Percentiles rank a stretch among this genome's conserved stretches.
These are phyloP conservation scores for Vitis hybrid DNA, from an alignment of 177 flowering plant species.

Conservation along the genomic window DNA sequence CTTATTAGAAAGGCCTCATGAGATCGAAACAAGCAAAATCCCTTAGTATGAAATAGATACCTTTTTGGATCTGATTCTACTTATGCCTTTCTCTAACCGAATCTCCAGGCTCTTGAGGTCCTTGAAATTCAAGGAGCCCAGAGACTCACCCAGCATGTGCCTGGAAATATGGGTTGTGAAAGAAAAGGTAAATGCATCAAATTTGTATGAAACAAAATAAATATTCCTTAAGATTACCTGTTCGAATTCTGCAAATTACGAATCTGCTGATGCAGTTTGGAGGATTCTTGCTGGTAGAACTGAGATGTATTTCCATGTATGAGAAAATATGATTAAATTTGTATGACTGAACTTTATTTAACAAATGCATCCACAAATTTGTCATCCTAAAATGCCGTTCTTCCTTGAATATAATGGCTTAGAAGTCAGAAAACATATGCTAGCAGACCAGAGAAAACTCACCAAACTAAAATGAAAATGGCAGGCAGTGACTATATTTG, in stretches of 20 bases:
- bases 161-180: conserved; percentile 24
- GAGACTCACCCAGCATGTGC: conserved; percentile 66
- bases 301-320: conserved; percentile 1
- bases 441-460: too few species aligned
- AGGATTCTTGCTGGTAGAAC: conserved; percentile 28
- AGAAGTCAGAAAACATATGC: too few species aligned
- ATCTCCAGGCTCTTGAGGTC: conserved; percentile 74
- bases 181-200: background rate
- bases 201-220: background rate
- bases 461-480: too few species aligned
- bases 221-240: conserved; percentile 12
- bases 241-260: conserved; percentile 20
- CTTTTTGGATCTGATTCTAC: conserved; percentile 82
- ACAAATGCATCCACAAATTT: too few species aligned
- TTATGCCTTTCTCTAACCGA: conserved; percentile 67
- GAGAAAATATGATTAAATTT: too few species aligned
- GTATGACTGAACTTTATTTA: too few species aligned
- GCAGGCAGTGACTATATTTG: too few species aligned
- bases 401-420: too few species aligned
- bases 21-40: background rate
- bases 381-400: rapidly evolving
- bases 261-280: conserved; percentile 15
- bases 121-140: conserved; percentile 44
- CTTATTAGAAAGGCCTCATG: background rate
- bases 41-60: conserved; percentile 21